phyloP scores from a whole-genome alignment of 768 basidiomycete genomes.

The Pleurotus ostreatus region DNA sequence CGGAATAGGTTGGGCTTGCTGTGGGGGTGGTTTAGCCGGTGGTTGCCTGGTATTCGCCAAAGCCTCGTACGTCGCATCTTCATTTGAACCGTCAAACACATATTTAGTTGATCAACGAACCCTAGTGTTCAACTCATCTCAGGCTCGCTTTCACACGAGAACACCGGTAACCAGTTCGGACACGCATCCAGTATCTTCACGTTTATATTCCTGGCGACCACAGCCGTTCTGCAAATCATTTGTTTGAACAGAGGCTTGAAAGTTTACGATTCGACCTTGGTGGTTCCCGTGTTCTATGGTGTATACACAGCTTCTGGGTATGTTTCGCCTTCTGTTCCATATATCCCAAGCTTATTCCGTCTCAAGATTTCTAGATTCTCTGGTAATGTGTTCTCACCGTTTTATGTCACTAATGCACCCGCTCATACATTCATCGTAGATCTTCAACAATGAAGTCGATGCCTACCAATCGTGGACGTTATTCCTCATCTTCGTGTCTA shows the following conservation, averaged over 20 bases:
- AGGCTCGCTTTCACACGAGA: constrained; percentile 72
- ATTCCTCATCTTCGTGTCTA: constrained; percentile 83
- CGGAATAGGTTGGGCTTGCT: constrained; percentile 92
- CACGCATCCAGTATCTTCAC: constrained; percentile 79
- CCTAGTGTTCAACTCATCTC: constrained; percentile 76
- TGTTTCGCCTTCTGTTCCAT: constrained; percentile 14
- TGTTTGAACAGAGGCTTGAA: constrained; percentile 89
- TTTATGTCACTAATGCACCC: background rate
- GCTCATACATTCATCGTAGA: constrained; percentile 19
- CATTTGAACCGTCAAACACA: background rate
- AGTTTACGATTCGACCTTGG: constrained; percentile 86
- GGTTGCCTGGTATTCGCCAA: constrained; percentile 82
- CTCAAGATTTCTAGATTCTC: constrained; percentile 55
- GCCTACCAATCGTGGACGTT: constrained; percentile 89
- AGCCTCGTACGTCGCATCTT: constrained; percentile 47
- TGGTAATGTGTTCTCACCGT: constrained; percentile 21
- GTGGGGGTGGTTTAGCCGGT: constrained; percentile 88
- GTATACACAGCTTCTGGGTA: constrained; percentile 84
- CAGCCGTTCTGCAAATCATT: constrained; percentile 87
- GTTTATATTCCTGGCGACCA: constrained; percentile 58
- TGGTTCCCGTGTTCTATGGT: constrained; percentile 94
- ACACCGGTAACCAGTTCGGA: constrained; percentile 84
- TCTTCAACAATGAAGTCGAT: constrained; percentile 83
- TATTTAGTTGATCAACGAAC: constrained; percentile 8
- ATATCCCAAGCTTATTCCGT: constrained; percentile 1